phyloP scores from a whole-genome alignment of 169 alveolate species.

The Eimeria necatrix region DNA sequence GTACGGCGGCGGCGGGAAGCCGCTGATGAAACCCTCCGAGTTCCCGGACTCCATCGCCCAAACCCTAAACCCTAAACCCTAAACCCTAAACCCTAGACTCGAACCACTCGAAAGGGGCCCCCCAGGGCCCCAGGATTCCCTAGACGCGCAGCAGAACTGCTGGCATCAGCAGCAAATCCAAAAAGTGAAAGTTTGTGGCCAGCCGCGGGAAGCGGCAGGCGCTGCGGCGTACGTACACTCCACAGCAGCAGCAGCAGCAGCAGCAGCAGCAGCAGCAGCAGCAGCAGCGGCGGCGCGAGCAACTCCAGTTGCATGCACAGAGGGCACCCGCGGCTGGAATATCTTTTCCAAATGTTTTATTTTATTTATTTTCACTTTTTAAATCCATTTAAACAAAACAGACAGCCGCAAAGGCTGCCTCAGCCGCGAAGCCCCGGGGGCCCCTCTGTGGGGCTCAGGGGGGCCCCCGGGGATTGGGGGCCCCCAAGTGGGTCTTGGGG shows the following conservation, averaged over 20 bases:
- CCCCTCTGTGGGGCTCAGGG: neutral
- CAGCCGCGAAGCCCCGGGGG: neutral
- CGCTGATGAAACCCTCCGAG: constrained; percentile 20
- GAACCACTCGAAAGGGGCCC: no score
- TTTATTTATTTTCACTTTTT: neutral
- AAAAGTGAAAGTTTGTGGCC: neutral
- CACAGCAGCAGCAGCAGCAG: neutral
- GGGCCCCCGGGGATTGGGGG: no score
- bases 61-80: no score
- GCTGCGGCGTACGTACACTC: neutral
- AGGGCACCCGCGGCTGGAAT: neutral
- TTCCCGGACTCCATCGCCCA: neutral
- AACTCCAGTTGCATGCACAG: constrained; percentile 6
- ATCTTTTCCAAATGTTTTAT: neutral
- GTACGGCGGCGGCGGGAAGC: constrained; percentile 45
- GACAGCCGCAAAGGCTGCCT: neutral
- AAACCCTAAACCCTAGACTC: no score
- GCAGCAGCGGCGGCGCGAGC: no score
- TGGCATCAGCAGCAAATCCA: no score
- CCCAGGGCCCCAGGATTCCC: no score
- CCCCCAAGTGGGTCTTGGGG: no score
- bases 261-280: neutral
- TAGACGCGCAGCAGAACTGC: neutral
- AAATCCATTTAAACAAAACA: neutral
- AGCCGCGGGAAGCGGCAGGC: neutral